Base-by-base conservation (phyloP, 164 flowering plant species). In the Berberis thunbergii region DNA sequence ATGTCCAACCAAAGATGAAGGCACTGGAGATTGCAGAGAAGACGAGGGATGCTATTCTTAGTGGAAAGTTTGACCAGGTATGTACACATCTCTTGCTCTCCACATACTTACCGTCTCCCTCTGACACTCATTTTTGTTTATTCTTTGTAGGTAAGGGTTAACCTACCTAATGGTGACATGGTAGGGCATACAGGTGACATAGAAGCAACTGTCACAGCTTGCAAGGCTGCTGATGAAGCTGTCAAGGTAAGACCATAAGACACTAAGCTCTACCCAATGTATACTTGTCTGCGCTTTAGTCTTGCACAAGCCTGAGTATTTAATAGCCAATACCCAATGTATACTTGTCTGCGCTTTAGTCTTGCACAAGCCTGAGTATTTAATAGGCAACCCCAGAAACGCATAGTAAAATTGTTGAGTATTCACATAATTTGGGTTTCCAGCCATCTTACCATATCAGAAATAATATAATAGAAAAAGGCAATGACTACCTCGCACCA, bases 11-110 rank as follows among this genome's bases (percentile, higher is more conserved):
- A 26, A 26, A 26, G 26, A 26, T 26, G 26, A 26, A 26, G 26
- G 26, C 26, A 26, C 26, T 26, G 26, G 26, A 26, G 26, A 26
- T 88, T 91, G 42, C 96, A 91, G 77, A 48, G 50, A 48, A 48
- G 76, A 87, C 98, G 8, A 85, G 96, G 73, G 97, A 93, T 74
- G 97, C 95, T 49, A 84, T 91, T 48, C 86, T 86, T 10, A 85
- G 93, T 54, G 41, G 87, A 65, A 91, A 83, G 72, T 91, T 82
- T 54, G 67, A 88, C 67, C 93, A 91, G 89, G 97, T 88, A 72
- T 5, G 50, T 48, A 26, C 26, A 26, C 0, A 49, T 45, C 26
- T 26, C 26, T 26, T 26, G 26, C 26, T 26, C 26, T 26, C 26
- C 26, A 26, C 26, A 0, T 26, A 26, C 26, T 26, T 26, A 26